Base-by-base conservation (phyloP, 768 basidiomycete genomes). In the Mycena crocata region DNA sequence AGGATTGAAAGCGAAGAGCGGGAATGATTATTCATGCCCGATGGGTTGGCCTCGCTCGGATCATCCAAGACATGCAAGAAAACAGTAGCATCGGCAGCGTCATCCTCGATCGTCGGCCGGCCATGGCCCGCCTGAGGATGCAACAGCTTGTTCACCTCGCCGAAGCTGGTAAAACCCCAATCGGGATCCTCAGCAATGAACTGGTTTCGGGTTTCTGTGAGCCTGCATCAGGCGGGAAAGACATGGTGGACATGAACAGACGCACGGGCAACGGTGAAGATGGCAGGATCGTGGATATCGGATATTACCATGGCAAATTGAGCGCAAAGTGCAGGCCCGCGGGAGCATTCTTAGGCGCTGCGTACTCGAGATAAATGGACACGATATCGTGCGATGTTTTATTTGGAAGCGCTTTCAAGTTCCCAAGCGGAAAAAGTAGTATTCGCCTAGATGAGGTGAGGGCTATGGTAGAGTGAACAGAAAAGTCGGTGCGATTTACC, bases 321-420 rank as follows among this genome's bases (percentile, higher is more conserved):
- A 19, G 97, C 98, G 79, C 97, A 99, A 28, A 97, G 77, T 99
- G 97, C 97, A 98, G 99, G 39, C 95, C 96, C 77, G 99, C 96
- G 24, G 94, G 93, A 26, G 95, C 89, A 74, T 93, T 91, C 85
- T 99, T 98, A 21, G 97, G 96, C 74, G 98, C 95, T 63, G 95
- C 97, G 71, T 99, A 99, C 82, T 99, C 97, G 59, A 99, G 92
- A 80, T 99, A 99, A 19, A 99, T 95, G 0, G 98, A 99, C 26
- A 99, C 96, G 65, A 96, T 98, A 77, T 99, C 97, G 76, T 98
- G 98, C 60, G 97, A 95, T n/a, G 97, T 95, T 97, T n/a, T n/a
- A n/a, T n/a, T n/a, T n/a, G n/a, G n/a, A n/a, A n/a, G n/a, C n/a
- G n/a, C n/a, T n/a, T n/a, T n/a, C n/a, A n/a, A n/a, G n/a, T n/a